A percentile compares a stretch with the other conserved stretches of the same genome.
These are phyloP conservation scores for Nakaseomyces sp. DNA, from an alignment of 1,139 yeast species.

Conservation along the genomic window DNA sequence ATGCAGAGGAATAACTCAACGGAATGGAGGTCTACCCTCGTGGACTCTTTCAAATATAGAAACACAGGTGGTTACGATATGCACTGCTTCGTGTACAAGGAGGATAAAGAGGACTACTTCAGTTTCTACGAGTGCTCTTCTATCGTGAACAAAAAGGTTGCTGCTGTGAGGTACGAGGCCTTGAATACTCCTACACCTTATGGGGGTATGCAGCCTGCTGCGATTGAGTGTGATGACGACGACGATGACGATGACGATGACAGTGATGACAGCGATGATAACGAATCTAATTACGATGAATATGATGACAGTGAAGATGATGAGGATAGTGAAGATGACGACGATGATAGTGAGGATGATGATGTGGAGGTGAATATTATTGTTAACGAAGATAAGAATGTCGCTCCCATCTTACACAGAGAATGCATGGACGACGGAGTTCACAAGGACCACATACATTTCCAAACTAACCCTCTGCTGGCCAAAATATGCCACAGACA, in stretches of 20 bases:
- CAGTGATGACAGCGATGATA: neutral
- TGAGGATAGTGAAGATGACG: neutral
- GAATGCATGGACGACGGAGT: neutral
- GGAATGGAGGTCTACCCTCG: conserved; percentile 1
- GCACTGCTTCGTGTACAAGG: conserved; percentile 3
- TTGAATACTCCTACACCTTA: conserved; percentile 1
- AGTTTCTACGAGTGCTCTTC: conserved; percentile 1
- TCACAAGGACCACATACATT: conserved; percentile 1
- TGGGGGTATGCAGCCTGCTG: conserved; percentile 4
- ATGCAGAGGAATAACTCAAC: neutral
- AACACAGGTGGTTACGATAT: neutral
- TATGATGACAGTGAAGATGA: neutral
- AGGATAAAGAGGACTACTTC: conserved; percentile 1
- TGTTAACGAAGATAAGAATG: neutral
- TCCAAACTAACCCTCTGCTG: neutral
- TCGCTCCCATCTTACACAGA: neutral
- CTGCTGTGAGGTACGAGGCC: neutral
- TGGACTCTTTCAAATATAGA: neutral
- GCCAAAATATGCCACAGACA: conserved; percentile 8
- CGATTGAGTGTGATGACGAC: neutral
- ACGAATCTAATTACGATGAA: neutral
- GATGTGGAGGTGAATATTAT: conserved; percentile 3
- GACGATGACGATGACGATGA: conserved; percentile 3
- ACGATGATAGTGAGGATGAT: neutral
- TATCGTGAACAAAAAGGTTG: neutral